Base-by-base conservation (phyloP, 352 stramenopile species). In the Pythium diclinum region DNA sequence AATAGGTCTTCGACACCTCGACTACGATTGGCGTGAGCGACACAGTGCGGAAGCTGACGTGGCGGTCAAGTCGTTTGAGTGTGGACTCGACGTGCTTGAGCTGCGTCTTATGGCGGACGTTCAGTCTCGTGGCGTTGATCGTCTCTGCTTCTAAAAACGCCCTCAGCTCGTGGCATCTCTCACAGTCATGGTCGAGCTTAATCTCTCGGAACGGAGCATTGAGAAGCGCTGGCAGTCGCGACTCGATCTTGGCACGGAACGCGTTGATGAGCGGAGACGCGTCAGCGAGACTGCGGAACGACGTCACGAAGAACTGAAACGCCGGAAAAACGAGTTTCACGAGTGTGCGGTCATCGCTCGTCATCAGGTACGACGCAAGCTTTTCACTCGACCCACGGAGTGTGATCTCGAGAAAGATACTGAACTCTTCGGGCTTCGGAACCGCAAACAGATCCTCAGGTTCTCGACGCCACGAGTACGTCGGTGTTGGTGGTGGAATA, bases 71-170 rank as follows among this genome's bases (percentile, higher is more conserved):
- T 2, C 30, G 34, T 13, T 48, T 54, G 42, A 64, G 33, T 4
- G 25, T 33, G 25, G 32, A 8, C 47, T 58, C 28, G 42, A 63
- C 21, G n/a, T 68, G 53, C 32, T 68, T 61, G 44, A 53, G 40
- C 28, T 56, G 28, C 3, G 42, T 59, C 54, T 63, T 58, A 54
- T 52, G 32, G 8, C n/a, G 33, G 5, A 49, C 30, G n/a, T 36
- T 51, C 3, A 46, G 19, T 3, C 14, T 21, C 23, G 23, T 36
- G 23, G 55, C 14, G 2, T 10, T 33, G 14, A 17, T n/a, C 4
- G 47, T 38, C 5, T 55, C 38, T 4, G 42, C 48, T 8, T 9
- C 1, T 13, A 68, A n/a, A 17, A 68, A 63, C 11, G 33, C 16
- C 33, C 61, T 46, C 9, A 68, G 28, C 21, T 58, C 28, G 1